Percentiles rank a stretch among this genome's conserved stretches.
These are phyloP conservation scores for Neurospora terricola DNA, from an alignment of 495 filamentous ascomycete species.

Conservation along the genomic window DNA sequence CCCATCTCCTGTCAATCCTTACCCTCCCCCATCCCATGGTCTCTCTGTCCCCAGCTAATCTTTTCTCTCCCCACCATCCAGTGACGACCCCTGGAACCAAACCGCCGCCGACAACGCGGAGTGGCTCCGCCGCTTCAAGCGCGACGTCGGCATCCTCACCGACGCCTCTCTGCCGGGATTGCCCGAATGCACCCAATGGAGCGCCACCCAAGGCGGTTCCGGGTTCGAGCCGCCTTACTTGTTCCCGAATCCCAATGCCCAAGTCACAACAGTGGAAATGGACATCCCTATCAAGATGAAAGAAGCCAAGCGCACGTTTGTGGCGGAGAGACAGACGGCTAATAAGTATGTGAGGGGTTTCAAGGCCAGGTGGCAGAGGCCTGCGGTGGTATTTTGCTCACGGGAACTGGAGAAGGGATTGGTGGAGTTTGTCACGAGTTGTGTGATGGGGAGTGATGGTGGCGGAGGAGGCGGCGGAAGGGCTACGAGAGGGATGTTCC, in stretches of 20 bases:
- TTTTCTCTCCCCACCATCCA: constrained; percentile 12
- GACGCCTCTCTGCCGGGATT: constrained; percentile 35
- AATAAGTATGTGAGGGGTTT: constrained; percentile 29
- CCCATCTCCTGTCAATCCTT: no score
- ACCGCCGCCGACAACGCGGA: constrained; percentile 63
- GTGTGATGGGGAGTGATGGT: not conserved
- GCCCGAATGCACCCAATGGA: constrained; percentile 26
- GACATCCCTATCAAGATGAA: constrained; percentile 18
- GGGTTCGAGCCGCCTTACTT: constrained; percentile 40
- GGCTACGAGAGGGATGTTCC: constrained; percentile 18
- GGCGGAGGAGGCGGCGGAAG: constrained; percentile 10
- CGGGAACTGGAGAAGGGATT: constrained; percentile 41
- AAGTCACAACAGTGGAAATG: not conserved
- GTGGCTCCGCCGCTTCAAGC: constrained; percentile 62
- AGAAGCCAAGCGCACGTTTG: constrained; percentile 26
- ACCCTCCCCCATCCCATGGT: not conserved
- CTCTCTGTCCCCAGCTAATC: not conserved
- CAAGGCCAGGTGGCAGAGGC: constrained; percentile 24
- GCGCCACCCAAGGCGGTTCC: constrained; percentile 29
- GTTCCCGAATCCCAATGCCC: constrained; percentile 22
- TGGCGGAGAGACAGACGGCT: constrained; percentile 26
- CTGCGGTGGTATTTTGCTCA: constrained; percentile 41
- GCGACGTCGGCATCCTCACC: constrained; percentile 46
- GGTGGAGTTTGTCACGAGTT: constrained; percentile 25
- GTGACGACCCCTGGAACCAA: constrained; percentile 64